A percentile compares a stretch with the other conserved stretches of the same genome.
Evolutionary conservation across 495 filamentous ascomycete species (phyloP).

Genomic region (Aspergillus asperescens): DNA sequence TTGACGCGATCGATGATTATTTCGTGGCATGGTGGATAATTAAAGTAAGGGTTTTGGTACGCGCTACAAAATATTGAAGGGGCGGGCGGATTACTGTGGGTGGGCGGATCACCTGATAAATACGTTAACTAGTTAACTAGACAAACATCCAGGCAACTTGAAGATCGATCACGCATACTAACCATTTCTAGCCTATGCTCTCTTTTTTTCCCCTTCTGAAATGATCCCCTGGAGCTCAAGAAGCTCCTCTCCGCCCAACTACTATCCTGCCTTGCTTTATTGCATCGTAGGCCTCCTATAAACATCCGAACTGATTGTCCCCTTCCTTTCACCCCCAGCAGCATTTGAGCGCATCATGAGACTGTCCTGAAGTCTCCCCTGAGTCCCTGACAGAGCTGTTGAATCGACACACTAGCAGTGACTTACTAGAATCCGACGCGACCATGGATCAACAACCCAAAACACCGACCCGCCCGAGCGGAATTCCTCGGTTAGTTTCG

Average conservation of each 20-base stretch:
- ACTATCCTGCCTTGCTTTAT: neutral
- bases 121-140: no score
- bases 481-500: slow-evolving; percentile 40
- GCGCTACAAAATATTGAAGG: no score
- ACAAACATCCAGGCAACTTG: slow-evolving; percentile 5
- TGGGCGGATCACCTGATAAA: no score
- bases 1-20: no score
- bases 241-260: slow-evolving; percentile 1
- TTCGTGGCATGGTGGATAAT: no score
- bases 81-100: no score
- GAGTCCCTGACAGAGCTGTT: no score
- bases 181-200: neutral
- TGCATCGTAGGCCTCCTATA: neutral
- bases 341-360: slow-evolving; percentile 8
- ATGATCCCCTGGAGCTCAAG: slow-evolving; percentile 5
- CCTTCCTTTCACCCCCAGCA: neutral
- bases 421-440: slow-evolving; percentile 3
- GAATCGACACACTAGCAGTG: neutral
- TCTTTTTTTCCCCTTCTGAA: neutral
- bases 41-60: no score
- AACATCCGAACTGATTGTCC: neutral
- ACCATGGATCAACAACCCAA: slow-evolving; percentile 36
- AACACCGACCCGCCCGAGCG: slow-evolving; percentile 28
- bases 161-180: slow-evolving; percentile 12
- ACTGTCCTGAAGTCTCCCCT: neutral